Evolutionary conservation across 2,329 filamentous ascomycete species (phyloP), one percentile per base, ranked within the genome.

Genomic region (Leptographium flavum): DNA sequence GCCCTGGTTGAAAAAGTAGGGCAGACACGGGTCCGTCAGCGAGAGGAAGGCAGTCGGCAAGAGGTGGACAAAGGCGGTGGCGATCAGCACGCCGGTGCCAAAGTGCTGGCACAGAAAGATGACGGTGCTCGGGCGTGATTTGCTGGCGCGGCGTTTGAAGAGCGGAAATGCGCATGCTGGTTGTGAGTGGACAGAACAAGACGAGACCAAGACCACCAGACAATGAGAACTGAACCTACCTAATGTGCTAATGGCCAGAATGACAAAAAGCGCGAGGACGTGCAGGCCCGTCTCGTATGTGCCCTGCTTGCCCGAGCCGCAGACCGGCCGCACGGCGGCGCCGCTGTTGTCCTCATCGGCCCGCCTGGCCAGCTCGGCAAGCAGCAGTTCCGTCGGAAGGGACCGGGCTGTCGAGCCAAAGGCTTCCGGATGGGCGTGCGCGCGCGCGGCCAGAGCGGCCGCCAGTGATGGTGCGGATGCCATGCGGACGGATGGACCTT

Each of bases 51-150:
- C 79, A 23, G 75, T 83, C 45, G 76, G 79, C 4, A 82, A 70
- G 13, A 83, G 68, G 63, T 90, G 84, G 23, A 90, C 83, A 56
- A 92, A 92, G 45, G 85, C 84, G 1, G 85, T 92, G 11, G 86
- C 84, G 50, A 92, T 81, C n/a, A 92, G 68, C 19, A 92, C 86
- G 48, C 85, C 85, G 1, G 85, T 92, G 56, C 85, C 83, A 52
- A 86, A 83, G 63, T 87, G 82, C 52, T 82, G 76, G 55, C 77
- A 79, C 50, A 79, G 66, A 58, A 83, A 81, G 50, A 82, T 70
- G 54, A 82, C 69, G 21, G 61, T 69, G 50, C 69, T 70, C 43
- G 79, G 78, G 45, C 73, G 71, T 43, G 68, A 68, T 41, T 70
- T 68, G 32, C 71, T 73, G 32, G 71, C 66, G 51, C 74, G 71